Evolutionary conservation across 2,329 filamentous ascomycete genomes (phyloP), one percentile per base, ranked within the genome.

Genomic region (Coniochaeta sp.): DNA sequence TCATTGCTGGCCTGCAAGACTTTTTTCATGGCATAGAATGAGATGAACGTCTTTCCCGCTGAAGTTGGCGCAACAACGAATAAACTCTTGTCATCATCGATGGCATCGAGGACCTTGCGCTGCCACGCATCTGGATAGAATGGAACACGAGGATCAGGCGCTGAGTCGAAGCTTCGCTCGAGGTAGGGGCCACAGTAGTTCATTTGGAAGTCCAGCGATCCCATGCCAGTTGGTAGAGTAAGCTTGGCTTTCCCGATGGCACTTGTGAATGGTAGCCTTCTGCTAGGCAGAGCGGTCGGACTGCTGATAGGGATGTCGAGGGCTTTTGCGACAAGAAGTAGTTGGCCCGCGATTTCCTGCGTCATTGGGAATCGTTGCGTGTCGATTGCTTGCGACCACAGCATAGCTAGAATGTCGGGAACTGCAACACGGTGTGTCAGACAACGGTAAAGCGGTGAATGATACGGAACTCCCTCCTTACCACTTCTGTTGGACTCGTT

Each of bases 1-100:
- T 91, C 84, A 62, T 93, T 83, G 62, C 83, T 84, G 4, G 81
- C 80, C 67, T 88, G 79, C 10, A 93, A 75, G 1, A 92, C 77
- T 68, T 90, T 86, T 67, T 89, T 88, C 87, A 93, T 93, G 1
- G 89, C 89, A 66, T 93, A 92, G 71, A 93, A 93, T 0, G 85
- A 89, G 61, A 93, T 93, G 70, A 93, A 93, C 0, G 89, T 93
- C 71, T 93, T 93, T 63, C 90, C 90, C 0, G 90, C 87, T 26
- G 86, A 90, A 0, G 89, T 93, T 0, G 89, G 89, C 0, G 89
- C 89, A 9, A 93, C 85, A 0, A 91, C 88, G 61, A 93, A 86
- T 0, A 91, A 75, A 65, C 88, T 91, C 64, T 86, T 82, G 59
- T 89, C 78, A 0, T 79, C 79, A 69, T 93, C 89, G 40, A 93